Conservation (phyloP, 148 eudicot species). For the Oxyria digyna region DNA sequence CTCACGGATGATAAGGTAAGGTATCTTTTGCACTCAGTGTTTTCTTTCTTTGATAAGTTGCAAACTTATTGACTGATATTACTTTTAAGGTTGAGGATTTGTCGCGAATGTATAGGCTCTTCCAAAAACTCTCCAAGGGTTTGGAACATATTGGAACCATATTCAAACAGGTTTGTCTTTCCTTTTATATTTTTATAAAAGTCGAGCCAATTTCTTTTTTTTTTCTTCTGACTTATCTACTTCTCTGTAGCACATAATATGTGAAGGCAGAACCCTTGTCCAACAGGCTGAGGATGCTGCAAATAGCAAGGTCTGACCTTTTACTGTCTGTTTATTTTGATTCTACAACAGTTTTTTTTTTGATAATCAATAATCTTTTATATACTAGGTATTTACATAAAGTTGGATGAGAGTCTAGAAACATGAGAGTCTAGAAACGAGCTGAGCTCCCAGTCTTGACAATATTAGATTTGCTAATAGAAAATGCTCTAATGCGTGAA, state of each 20-base stretch:
- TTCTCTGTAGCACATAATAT: conserved; percentile 57
- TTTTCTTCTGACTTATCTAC: background rate
- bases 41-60: background rate
- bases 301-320: conserved; percentile 45
- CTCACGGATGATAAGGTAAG: conserved; percentile 88
- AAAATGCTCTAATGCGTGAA: too few relatives aligned
- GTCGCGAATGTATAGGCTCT: conserved; percentile 90
- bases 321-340: background rate
- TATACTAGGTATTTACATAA: too few relatives aligned
- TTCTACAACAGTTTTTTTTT: too few relatives aligned
- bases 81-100: conserved; percentile 63
- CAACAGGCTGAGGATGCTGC: conserved; percentile 94
- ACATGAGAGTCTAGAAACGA: too few relatives aligned
- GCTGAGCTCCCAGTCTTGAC: too few relatives aligned
- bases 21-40: background rate
- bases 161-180: conserved; percentile 62
- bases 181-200: background rate
- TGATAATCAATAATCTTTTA: too few relatives aligned
- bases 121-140: conserved; percentile 60
- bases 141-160: conserved; percentile 71
- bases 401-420: too few relatives aligned
- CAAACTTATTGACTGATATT: background rate
- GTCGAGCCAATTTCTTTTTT: background rate
- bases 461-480: too few relatives aligned
- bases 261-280: conserved; percentile 72